Conservation (phyloP, 257 asterid genomes). For the Solanum bulbocastanum region DNA sequence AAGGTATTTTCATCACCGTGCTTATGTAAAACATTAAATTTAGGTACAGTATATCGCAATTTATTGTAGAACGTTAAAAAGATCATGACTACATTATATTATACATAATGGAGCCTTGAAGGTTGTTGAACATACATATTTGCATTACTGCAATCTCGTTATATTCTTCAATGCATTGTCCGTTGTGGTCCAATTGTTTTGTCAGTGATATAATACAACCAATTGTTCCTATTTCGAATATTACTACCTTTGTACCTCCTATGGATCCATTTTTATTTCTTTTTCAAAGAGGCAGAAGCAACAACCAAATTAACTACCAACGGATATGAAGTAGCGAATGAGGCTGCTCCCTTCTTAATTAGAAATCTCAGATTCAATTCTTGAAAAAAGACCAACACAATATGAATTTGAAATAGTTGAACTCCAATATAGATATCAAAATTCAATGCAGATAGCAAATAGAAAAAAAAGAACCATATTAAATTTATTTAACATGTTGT, state of each 20-base stretch:
- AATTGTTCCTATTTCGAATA: conserved; percentile 62
- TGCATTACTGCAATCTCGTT: conserved; percentile 25
- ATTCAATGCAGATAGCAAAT: too few relatives aligned
- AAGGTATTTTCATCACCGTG: not conserved
- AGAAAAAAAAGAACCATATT: too few relatives aligned
- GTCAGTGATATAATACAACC: conserved; percentile 50
- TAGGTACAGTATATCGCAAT: not conserved
- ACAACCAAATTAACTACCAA: not conserved
- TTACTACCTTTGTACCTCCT: conserved; percentile 52
- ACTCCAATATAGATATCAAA: too few relatives aligned
- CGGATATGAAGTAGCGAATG: too few relatives aligned
- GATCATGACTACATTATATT: not conserved
- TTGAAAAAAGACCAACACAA: too few relatives aligned
- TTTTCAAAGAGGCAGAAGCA: not conserved
- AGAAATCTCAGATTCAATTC: not conserved
- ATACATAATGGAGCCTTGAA: conserved; percentile 9
- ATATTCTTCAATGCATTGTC: conserved; percentile 35
- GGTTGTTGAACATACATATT: conserved; percentile 43
- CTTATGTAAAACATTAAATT: not conserved
- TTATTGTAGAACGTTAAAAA: not conserved
- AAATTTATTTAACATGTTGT: not conserved
- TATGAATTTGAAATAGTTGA: too few relatives aligned
- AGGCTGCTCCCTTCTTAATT: fast-evolving
- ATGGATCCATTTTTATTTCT: conserved; percentile 36
- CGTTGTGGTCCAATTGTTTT: conserved; percentile 16